These are phyloP conservation scores for Cladophialophora carrionii DNA, from an alignment of 2,329 filamentous ascomycete species.

Conservation along the genomic window DNA sequence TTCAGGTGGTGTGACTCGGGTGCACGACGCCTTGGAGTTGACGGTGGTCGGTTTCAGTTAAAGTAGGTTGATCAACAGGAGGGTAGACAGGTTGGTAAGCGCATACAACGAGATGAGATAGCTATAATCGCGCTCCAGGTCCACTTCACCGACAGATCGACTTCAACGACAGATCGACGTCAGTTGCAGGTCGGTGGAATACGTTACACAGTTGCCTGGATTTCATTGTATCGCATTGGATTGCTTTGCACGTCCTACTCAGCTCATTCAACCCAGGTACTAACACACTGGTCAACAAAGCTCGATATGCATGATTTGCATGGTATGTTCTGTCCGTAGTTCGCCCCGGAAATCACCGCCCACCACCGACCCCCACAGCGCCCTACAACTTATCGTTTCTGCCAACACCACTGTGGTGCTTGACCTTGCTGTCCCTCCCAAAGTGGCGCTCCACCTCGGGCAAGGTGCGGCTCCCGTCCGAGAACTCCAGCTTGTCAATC, in stretches of 20 bases:
- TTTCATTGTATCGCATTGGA: not conserved
- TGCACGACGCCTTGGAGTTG: no score
- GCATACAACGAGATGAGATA: no score
- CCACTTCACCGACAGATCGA: no score
- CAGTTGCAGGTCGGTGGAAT: not conserved
- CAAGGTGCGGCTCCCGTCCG: conserved; percentile 35
- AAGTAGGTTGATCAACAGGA: no score
- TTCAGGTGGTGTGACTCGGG: no score
- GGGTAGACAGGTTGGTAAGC: no score
- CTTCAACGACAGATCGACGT: not conserved
- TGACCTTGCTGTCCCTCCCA: conserved; percentile 33
- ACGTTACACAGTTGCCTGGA: not conserved
- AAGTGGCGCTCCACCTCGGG: conserved; percentile 37
- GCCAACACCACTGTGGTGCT: not conserved
- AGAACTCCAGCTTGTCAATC: conserved; percentile 48
- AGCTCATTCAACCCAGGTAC: not conserved
- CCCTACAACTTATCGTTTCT: conserved; percentile 32
- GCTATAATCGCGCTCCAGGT: no score
- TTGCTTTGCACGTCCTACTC: not conserved
- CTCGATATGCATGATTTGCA: no score
- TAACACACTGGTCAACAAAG: not conserved
- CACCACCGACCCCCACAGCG: no score
- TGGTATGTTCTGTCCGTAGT: not conserved
- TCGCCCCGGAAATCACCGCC: not conserved
- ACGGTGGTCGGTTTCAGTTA: no score